Conservation (phyloP, 129 eudicot species). For the Gnaphalium uliginosum region DNA sequence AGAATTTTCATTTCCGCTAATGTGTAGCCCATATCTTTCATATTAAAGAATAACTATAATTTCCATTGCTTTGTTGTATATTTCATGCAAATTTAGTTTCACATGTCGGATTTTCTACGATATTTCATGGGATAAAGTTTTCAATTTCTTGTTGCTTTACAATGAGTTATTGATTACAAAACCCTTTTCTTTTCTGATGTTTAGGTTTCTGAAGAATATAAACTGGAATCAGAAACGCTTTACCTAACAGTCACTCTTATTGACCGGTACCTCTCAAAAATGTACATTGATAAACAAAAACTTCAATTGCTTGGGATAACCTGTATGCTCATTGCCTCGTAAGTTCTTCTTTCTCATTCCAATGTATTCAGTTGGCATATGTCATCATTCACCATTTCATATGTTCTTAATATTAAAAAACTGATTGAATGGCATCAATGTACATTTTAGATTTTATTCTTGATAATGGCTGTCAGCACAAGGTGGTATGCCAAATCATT, state of each 20-base stretch:
- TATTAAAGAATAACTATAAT: not conserved
- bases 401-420: not conserved
- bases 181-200: constrained; percentile 16
- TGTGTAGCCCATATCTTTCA: not conserved
- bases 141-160: not conserved
- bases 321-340: constrained; percentile 99
- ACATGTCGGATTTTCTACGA: not conserved
- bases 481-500: not conserved
- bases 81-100: not conserved
- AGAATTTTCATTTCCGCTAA: not conserved
- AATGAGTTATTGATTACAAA: constrained; percentile 2
- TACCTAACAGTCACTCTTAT: constrained; percentile 85
- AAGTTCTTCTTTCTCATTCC: constrained; percentile 37
- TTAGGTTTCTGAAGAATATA: constrained; percentile 89
- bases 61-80: not conserved
- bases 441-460: not conserved
- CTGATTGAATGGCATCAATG: not conserved
- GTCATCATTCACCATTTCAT: constrained; percentile 9
- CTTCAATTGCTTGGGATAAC: constrained; percentile 94
- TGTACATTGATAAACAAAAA: constrained; percentile 71
- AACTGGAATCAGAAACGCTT: constrained; percentile 80
- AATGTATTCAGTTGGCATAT: not conserved
- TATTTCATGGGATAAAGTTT: constrained; percentile 1
- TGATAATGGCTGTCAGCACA: not conserved
- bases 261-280: constrained; percentile 75